phyloP scores from a whole-genome alignment of 2,329 filamentous ascomycete genomes.

The Phoma sp. region DNA sequence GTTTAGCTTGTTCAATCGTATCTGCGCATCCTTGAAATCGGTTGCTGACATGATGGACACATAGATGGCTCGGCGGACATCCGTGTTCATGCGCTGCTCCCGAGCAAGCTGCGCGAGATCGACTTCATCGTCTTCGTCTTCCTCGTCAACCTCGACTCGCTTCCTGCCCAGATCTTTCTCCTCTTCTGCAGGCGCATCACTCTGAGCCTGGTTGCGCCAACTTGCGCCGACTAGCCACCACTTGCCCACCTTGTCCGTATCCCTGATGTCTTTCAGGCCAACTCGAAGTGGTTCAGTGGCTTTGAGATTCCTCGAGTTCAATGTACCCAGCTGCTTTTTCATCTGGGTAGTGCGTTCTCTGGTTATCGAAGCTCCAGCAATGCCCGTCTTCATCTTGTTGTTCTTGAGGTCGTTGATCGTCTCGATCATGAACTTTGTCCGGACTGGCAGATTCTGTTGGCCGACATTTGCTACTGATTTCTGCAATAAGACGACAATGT shows the following conservation, averaged over 20 bases:
- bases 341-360: constrained; percentile 86
- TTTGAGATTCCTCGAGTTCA: constrained; percentile 73
- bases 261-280: constrained; percentile 79
- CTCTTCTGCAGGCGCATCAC: constrained; percentile 48
- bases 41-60: constrained; percentile 84
- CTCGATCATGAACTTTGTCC: constrained; percentile 97
- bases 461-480: constrained; percentile 72
- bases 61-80: constrained; percentile 89
- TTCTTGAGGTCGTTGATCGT: constrained; percentile 94
- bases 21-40: constrained; percentile 83
- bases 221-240: constrained; percentile 99
- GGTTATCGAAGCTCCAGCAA: constrained; percentile 72
- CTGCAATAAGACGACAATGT: constrained; percentile 82
- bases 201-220: constrained; percentile 63
- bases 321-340: constrained; percentile 82
- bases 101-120: constrained; percentile 78
- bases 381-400: constrained; percentile 82
- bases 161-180: constrained; percentile 34
- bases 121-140: constrained; percentile 50
- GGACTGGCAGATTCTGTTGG: constrained; percentile 75
- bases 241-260: constrained; percentile 86
- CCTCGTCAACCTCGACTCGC: constrained; percentile 13
- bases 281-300: constrained; percentile 83
- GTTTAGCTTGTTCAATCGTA: constrained; percentile 78
- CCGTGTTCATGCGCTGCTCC: constrained; percentile 84